Conservation (phyloP, 2,329 filamentous ascomycete genomes). For the Fusarium nisikadoi region DNA sequence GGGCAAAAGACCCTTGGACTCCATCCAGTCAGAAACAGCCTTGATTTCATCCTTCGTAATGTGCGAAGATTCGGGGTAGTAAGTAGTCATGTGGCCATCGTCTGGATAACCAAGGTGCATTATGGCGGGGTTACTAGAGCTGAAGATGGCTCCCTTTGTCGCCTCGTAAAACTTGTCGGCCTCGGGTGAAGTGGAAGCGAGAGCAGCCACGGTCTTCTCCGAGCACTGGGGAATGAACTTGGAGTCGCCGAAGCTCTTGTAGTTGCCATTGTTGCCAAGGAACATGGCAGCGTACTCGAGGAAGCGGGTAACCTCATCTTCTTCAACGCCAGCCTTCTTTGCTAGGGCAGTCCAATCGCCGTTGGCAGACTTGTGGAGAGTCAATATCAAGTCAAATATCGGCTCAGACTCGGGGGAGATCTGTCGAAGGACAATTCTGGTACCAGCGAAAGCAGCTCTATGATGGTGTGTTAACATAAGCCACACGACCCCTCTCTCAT, state of each 20-base stretch:
- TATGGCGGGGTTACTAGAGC: constrained; percentile 68
- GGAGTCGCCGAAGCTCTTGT: constrained; percentile 87
- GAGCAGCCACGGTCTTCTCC: constrained; percentile 70
- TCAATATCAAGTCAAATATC: constrained; percentile 84
- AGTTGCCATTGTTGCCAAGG: constrained; percentile 83
- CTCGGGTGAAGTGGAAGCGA: constrained; percentile 70
- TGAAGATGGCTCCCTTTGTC: constrained; percentile 78
- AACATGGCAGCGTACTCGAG: constrained; percentile 83
- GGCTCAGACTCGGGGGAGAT: constrained; percentile 83
- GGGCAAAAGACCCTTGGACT: constrained; percentile 74
- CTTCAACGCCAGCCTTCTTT: constrained; percentile 70
- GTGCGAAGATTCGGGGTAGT: constrained; percentile 79
- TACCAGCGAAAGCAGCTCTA: constrained; percentile 81
- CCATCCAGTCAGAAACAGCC: constrained; percentile 77
- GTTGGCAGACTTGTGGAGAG: constrained; percentile 71
- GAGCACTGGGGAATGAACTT: constrained; percentile 83
- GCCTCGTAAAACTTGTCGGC: constrained; percentile 73
- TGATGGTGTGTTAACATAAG: constrained; percentile 15
- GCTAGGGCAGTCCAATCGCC: constrained; percentile 79
- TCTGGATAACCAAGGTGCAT: constrained; percentile 83
- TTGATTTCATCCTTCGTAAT: constrained; percentile 82
- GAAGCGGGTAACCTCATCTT: constrained; percentile 73
- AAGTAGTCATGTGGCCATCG: constrained; percentile 80
- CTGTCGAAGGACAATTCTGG: constrained; percentile 81
- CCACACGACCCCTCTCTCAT: constrained; percentile 19